Base-by-base conservation (phyloP, 176 grass and related monocot species). In the Musa itinerans region DNA sequence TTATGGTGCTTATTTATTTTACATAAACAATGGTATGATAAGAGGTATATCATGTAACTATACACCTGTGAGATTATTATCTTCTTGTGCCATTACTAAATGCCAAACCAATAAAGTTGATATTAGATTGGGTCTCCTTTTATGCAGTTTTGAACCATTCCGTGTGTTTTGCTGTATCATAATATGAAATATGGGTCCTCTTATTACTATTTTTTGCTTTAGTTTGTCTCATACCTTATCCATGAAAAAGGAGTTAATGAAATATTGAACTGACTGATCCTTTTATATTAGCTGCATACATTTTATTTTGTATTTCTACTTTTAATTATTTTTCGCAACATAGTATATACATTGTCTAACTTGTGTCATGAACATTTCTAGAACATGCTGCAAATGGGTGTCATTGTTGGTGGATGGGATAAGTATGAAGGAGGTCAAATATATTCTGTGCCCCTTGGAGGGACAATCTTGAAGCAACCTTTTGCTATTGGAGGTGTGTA, bases 351-450 rank as follows among this genome's bases (percentile, higher is more conserved):
- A 43, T 43, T 43, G 34, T 27, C 34, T 43, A 43, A 43, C 48
- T 4, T 52, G 17, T 66, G 12, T 29, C 22, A 16, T 10, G 11
- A 4, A n/a, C 48, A 15, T 50, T 69, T 74, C 14, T 70, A 99
- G 95, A 94, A 87, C 71, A 91, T 99, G 95, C 71, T 99, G 58
- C 90, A 99, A 99, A 88, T 91, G 81, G 95, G 95, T 25, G 71
- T 91, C 82, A 98, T 98, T 80, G 55, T 98, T 84, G 95, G 95
- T 63, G 95, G 95, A 72, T 98, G 90, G 95, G 95, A 98, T 76
- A 94, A 99, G 71, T 99, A 99, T 0, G 90, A 99, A 83, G 90
- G 90, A 50, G 95, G 86, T 61, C 90, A 99, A 85, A 99, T 99
- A 83, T 99, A 82, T 73, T 94, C 90, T 1, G 88, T 99, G 1